phyloP scores from a whole-genome alignment of 1,139 yeast species.

The Scheffersomyces lignicola region DNA sequence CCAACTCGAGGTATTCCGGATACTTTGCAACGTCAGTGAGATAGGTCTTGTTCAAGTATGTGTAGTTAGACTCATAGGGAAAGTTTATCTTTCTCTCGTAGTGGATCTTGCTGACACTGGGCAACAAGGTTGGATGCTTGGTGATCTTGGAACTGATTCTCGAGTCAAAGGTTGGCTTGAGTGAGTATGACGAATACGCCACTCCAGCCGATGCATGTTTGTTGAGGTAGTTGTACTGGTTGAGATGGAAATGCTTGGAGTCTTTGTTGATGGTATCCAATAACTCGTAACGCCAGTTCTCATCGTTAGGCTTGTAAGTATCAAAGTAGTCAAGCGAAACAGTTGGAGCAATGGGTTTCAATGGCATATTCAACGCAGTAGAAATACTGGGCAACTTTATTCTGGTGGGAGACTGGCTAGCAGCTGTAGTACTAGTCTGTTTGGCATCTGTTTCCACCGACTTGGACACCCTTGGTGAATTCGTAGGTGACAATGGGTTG shows the following conservation, averaged over 20 bases:
- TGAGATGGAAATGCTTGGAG: conserved; percentile 29
- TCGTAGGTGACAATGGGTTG: conserved; percentile 32
- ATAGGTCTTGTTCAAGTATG: conserved; percentile 48
- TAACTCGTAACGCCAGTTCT: conserved; percentile 47
- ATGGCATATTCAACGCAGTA: conserved; percentile 34
- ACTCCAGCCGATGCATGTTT: conserved; percentile 15
- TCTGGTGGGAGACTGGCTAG: neutral
- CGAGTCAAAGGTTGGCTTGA: conserved; percentile 44
- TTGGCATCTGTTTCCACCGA: conserved; percentile 6
- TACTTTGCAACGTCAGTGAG: conserved; percentile 45
- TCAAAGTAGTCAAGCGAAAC: conserved; percentile 49
- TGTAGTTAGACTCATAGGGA: conserved; percentile 57
- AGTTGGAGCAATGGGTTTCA: conserved; percentile 41
- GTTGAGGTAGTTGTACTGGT: conserved; percentile 31
- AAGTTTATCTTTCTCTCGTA: conserved; percentile 46
- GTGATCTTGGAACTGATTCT: conserved; percentile 37
- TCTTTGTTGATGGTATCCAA: conserved; percentile 38
- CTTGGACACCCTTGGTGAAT: conserved; percentile 29
- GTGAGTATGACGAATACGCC: conserved; percentile 7
- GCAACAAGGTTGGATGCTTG: conserved; percentile 28
- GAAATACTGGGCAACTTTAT: conserved; percentile 41
- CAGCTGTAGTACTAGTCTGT: neutral
- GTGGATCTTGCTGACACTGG: conserved; percentile 17
- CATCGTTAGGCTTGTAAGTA: conserved; percentile 49
- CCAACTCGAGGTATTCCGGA: conserved; percentile 51